Base-by-base conservation (phyloP, 2,329 filamentous ascomycete genomes). In the Botrytis galanthina region DNA sequence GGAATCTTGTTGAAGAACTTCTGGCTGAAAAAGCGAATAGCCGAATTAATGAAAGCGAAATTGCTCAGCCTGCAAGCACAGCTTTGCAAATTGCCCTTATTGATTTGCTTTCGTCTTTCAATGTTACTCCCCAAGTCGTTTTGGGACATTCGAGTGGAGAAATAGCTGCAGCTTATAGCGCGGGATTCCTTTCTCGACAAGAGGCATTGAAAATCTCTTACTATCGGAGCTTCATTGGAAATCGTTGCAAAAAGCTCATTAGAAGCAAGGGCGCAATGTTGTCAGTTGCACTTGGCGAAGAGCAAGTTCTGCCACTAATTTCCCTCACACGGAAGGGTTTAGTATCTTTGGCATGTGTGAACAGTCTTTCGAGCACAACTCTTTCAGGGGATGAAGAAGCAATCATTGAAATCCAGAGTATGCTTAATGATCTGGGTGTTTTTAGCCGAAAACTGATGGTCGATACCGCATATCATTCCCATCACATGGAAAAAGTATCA, bases 211-310 rank as follows among this genome's bases (percentile, higher is more conserved):
- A 73, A n/a, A 74, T 79, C 26, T 74, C 78, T 2, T 80, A 77
- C 59, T 76, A 76, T 54, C 63, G 79, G 48, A 79, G 79, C 12
- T 26, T 73, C 20, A 68, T 73, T 35, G 29, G 73, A 7, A 14
- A 29, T 20, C n/a, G 22, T 66, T 62, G n/a, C 64, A 70, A 72
- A 29, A 76, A 76, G 5, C 73, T 79, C 20, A 74, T 78, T 18
- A 32, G 64, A 51, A 18, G 54, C 46, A 39, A 76, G 74, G 87
- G 87, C 0, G 80, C 83, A 20, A 90, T 90, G 88, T 83, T 88
- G 77, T 87, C 87, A 1, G 86, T 88, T 3, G 87, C 78, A 48
- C 60, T 74, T 22, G 61, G 63, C 78, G 79, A 32, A 77, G 76
- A 46, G 67, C 80, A 9, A 14, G 72, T 68, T 0, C 26, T 63